Evolutionary conservation across 2,329 filamentous ascomycete genomes (phyloP), one percentile per base, ranked within the genome.

Genomic region (Epicoccum sorghinum): DNA sequence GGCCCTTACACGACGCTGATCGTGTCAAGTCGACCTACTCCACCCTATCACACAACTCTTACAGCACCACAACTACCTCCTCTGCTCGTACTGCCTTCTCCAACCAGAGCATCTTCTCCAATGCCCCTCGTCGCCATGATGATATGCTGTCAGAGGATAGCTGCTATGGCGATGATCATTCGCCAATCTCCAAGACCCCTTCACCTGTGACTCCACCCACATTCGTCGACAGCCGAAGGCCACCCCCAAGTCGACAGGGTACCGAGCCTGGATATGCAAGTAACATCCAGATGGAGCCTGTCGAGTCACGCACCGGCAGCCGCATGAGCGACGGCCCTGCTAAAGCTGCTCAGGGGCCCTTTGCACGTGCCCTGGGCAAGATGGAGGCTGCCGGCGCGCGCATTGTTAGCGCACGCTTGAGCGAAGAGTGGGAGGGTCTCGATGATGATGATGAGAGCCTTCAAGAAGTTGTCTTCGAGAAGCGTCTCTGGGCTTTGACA

Each of bases 361-460:
- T 68, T 40, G 56, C 60, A 4, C 64, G 66, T 18, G 63, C 63
- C 4, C 36, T 68, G 35, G 58, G 60, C 7, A 68, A 67, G 57
- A 68, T 68, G 62, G 61, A 67, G 41, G 60, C 52, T 40, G 66
- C 65, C 10, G 59, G 66, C 32, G 46, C 63, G 22, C 64, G 65
- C 53, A 68, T 68, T 39, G 61, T 66, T 43, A 61, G 63, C 13
- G 53, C 64, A 22, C 58, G 66, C 1, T 42, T 68, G 41, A 65
- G 61, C 13, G 66, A 68, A 53, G 66, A 68, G 37, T 68, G 66
- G 66, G 65, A 67, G 32, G 63, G 62, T 12, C 58, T 68, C 12
- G 63, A 64, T 6, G 65, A 67, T 4, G 53, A 56, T 23, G 66
- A 68, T 25, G 63, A 67, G 23, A 67, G 64, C 37, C 60, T 56